A percentile compares a stretch with the other conserved stretches of the same genome.
Conservation (phyloP, 768 basidiomycete genomes). For the Crucibulum laeve region DNA sequence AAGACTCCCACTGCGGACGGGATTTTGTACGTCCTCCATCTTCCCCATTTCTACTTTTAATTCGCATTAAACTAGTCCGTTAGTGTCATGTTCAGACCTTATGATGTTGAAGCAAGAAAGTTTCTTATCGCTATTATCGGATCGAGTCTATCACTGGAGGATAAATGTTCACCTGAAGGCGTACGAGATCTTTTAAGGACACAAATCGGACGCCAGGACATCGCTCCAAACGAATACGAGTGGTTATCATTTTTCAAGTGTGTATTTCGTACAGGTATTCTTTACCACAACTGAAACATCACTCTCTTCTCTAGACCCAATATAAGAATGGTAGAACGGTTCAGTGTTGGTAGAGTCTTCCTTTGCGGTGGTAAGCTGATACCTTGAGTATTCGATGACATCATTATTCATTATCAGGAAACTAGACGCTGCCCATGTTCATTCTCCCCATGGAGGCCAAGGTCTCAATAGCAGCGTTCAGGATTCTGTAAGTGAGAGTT, state of each 20-base stretch:
- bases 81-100: background rate
- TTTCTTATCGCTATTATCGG: background rate
- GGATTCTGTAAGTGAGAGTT: conserved; percentile 12
- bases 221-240: background rate
- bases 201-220: background rate
- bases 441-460: conserved; percentile 14
- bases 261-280: background rate
- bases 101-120: background rate
- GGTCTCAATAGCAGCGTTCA: conserved; percentile 19
- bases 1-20: background rate
- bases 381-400: too few species aligned
- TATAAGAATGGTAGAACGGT: background rate
- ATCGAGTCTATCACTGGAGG: background rate
- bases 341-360: background rate
- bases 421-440: conserved; percentile 17
- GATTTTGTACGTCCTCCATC: background rate
- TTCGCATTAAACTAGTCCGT: too few species aligned
- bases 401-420: background rate
- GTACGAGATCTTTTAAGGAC: background rate
- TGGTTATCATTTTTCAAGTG: background rate
- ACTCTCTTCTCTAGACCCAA: background rate
- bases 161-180: background rate
- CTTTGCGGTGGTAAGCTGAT: background rate
- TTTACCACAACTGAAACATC: background rate
- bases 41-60: background rate